These are phyloP conservation scores for Vanderwaltozyma tropicalis DNA, from an alignment of 805 yeast species.

Conservation along the genomic window DNA sequence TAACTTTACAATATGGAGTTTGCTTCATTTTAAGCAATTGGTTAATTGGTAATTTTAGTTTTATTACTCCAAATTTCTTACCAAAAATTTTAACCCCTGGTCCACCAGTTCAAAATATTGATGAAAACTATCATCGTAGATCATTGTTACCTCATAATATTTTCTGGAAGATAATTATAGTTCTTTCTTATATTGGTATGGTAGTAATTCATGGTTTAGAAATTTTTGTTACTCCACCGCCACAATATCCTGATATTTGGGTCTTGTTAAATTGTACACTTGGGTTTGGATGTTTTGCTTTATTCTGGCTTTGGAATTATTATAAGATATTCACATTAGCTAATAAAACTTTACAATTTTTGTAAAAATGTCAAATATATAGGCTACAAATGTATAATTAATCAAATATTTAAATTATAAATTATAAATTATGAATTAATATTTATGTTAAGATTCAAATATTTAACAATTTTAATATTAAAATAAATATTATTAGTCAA, in stretches of 20 bases:
- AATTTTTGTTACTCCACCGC: constrained; percentile 40
- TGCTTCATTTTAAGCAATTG: constrained; percentile 60
- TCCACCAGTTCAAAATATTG: constrained; percentile 31
- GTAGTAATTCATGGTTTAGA: constrained; percentile 47
- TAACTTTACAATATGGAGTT: constrained; percentile 61
- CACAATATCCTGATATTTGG: constrained; percentile 73
- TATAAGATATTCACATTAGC: constrained; percentile 37
- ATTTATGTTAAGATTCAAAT: too few species aligned
- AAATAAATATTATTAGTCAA: too few species aligned
- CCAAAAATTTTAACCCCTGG: constrained; percentile 37
- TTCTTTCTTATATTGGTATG: constrained; percentile 44
- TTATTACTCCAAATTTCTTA: constrained; percentile 37
- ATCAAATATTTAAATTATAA: not conserved
- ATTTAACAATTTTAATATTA: too few species aligned
- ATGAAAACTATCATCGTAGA: constrained; percentile 28
- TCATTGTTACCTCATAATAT: constrained; percentile 39
- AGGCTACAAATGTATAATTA: not conserved
- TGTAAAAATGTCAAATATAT: constrained; percentile 11
- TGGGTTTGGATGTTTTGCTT: constrained; percentile 62
- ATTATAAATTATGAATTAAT: too few species aligned
- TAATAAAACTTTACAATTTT: constrained; percentile 18
- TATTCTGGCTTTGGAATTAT: constrained; percentile 79
- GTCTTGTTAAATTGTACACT: constrained; percentile 63
- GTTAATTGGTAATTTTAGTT: constrained; percentile 58
- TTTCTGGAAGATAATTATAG: constrained; percentile 42